Evolutionary conservation across 176 grass and related monocot species (phyloP), one percentile per base, ranked within the genome.

Genomic region (Lolium multiflorum): DNA sequence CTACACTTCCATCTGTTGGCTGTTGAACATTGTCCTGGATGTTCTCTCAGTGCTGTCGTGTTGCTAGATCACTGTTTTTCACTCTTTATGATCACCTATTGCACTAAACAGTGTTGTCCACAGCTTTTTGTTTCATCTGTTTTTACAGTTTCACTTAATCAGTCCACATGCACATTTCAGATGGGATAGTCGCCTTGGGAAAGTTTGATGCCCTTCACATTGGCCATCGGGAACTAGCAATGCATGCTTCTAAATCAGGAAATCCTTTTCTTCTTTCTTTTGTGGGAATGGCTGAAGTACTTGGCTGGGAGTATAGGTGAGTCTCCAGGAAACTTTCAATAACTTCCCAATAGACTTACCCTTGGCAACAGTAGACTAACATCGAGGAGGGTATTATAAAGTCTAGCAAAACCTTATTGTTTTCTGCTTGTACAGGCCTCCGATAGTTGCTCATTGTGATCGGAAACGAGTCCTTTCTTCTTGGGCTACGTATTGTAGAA

Each of bases 181-280:
- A 85, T 89, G 97, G 94, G 76, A 94, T 99, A 82, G 97, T 99
- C 39, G 97, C 97, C 38, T 91, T 99, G 82, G 97, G 94, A n/a
- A 99, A 99, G 62, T 99, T 99, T 89, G 97, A 99, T 88, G 97
- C 97, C 41, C 94, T 99, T 84, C 97, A 99, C 43, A 99, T 96
- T 64, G 94, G 97, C 52, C 97, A 99, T 82, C 84, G 94, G 35
- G 90, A 99, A 86, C 79, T 99, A 59, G 97, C 92, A 72, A 93
- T 91, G 82, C 90, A 99, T 54, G 92, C 97, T 81, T 96, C 97
- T 80, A 92, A 93, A 82, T 87, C 84, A 49, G 97, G 94, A 62
- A 82, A 67, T 87, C 97, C 97, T 66, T 96, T 96, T 85, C 94
- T 99, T 76, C 89, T 99, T 75, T 99, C 97, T 81, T 99, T 99